Percentiles rank a stretch among this genome's conserved stretches.
Evolutionary conservation across 176 grass and related monocot species (phyloP).

Genomic region (Avena sativa): DNA sequence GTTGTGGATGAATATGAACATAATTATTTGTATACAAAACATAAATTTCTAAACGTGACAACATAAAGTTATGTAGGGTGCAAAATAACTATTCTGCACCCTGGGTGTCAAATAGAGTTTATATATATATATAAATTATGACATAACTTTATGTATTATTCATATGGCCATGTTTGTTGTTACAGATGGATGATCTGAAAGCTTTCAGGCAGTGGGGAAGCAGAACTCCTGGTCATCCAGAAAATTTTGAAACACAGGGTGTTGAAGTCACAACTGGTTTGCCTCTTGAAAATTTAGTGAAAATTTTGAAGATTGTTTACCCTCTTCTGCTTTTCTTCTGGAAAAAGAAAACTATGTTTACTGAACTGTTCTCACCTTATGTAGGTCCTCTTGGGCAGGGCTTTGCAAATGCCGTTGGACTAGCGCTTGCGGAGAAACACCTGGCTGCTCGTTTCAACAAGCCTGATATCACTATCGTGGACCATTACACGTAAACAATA

Average conservation of each 20-base stretch:
- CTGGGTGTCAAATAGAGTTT: no score
- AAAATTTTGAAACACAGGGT: conserved; percentile 92
- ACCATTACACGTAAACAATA: conserved; percentile 83
- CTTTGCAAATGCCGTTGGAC: conserved; percentile 83
- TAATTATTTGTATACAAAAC: no score
- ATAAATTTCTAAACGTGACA: no score
- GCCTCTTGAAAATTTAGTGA: not conserved
- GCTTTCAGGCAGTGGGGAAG: conserved; percentile 85
- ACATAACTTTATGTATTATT: no score
- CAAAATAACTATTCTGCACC: no score
- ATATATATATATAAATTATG: no score
- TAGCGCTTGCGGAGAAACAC: conserved; percentile 90
- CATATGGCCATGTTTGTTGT: not conserved
- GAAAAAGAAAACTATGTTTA: not conserved
- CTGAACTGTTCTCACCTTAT: conserved; percentile 26
- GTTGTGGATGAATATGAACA: no score
- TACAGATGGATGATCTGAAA: conserved; percentile 84
- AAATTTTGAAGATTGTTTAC: not conserved
- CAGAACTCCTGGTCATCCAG: conserved; percentile 91
- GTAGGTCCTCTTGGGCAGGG: conserved; percentile 90
- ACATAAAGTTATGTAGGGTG: no score
- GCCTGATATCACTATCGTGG: conserved; percentile 63
- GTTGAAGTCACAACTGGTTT: conserved; percentile 89
- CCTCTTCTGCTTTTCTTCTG: not conserved
- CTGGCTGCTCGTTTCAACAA: conserved; percentile 93